These are phyloP conservation scores for Rhodomyrtus tomentosa DNA, from an alignment of 345 rosid genomes.

Conservation along the genomic window DNA sequence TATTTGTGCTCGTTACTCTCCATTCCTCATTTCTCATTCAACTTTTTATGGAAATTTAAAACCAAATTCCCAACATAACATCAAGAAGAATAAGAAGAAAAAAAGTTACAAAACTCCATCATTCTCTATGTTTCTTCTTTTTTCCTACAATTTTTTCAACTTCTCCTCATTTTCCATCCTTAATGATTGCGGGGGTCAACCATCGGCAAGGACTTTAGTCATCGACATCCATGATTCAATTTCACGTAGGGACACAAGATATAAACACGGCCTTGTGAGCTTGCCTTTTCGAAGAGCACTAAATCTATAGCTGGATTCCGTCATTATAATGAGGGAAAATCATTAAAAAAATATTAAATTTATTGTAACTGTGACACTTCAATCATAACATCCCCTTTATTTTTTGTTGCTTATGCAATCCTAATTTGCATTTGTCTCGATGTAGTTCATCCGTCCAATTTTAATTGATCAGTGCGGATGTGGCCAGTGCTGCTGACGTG, in stretches of 20 bases:
- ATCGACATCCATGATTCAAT: not conserved
- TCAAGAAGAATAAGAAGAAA: too few relatives aligned
- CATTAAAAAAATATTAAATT: too few relatives aligned
- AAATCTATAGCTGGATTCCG: not conserved
- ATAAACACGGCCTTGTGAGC: not conserved
- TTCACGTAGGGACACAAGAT: not conserved
- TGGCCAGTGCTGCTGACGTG: too few relatives aligned
- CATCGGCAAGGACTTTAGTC: not conserved
- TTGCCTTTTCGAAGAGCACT: not conserved
- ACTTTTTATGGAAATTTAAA: too few relatives aligned
- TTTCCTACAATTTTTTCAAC: not conserved
- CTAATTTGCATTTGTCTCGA: too few relatives aligned
- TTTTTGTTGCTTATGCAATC: too few relatives aligned
- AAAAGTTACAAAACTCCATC: not conserved
- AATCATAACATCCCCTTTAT: fast-evolving
- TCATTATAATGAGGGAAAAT: not conserved
- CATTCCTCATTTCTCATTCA: too few relatives aligned
- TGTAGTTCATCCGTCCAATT: too few relatives aligned
- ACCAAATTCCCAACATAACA: too few relatives aligned
- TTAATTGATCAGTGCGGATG: too few relatives aligned
- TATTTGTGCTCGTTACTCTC: too few relatives aligned
- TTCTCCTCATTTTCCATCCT: not conserved
- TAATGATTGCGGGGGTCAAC: not conserved
- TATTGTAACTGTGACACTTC: too few relatives aligned
- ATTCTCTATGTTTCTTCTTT: not conserved